A percentile compares a stretch with the other conserved stretches of the same genome.
Evolutionary conservation across 2,329 filamentous ascomycete species (phyloP).

Genomic region (Calonectria pauciramosa): DNA sequence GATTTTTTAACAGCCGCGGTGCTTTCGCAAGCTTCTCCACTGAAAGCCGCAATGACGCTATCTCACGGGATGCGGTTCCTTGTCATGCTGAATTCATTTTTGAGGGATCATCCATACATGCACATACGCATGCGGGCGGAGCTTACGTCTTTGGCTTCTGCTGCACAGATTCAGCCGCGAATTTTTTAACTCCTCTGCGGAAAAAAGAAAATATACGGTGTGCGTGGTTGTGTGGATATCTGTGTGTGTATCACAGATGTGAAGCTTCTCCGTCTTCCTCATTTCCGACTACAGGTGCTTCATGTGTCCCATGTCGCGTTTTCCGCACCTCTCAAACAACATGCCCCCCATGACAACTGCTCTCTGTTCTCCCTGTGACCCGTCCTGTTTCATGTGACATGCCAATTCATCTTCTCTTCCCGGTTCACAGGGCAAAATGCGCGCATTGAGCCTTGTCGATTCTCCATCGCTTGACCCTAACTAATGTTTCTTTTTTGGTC

Average conservation of each 20-base stretch:
- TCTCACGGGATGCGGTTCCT: conserved; percentile 20
- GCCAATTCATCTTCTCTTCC: not conserved
- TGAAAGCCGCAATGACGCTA: conserved; percentile 23
- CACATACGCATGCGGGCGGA: not conserved
- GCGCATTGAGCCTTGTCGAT: not conserved
- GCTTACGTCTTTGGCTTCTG: not conserved
- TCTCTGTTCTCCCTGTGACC: conserved; percentile 14
- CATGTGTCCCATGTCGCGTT: not conserved
- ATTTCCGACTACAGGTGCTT: not conserved
- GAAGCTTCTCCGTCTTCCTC: not conserved
- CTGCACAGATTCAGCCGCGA: not conserved
- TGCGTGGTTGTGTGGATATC: not conserved
- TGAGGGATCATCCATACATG: conserved; percentile 3
- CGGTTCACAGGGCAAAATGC: not conserved
- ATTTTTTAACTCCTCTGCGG: not conserved
- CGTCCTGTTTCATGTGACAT: conserved; percentile 23
- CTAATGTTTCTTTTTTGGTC: conserved; percentile 16
- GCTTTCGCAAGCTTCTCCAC: conserved; percentile 30
- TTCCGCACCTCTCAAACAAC: conserved; percentile 1
- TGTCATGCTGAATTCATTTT: conserved; percentile 15
- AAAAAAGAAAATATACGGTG: not conserved
- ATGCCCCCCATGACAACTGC: conserved; percentile 17
- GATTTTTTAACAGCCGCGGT: not conserved
- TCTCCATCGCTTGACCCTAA: not conserved
- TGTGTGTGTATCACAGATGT: not conserved